phyloP scores from a whole-genome alignment of 75 land plant genomes.

The Ceratopteris richardii region DNA sequence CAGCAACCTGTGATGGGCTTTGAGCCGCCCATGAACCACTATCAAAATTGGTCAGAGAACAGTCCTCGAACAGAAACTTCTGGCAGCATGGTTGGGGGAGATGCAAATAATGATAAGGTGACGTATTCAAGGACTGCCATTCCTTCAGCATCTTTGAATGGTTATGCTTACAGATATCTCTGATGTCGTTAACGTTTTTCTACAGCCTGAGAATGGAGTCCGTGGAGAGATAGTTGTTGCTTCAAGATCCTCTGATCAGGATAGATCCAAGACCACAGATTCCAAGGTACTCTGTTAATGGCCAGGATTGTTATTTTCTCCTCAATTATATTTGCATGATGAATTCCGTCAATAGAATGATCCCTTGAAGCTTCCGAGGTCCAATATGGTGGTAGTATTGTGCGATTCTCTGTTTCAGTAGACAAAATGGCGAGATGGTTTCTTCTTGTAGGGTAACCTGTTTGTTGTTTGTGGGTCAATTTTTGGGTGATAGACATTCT shows the following conservation, averaged over 20 bases:
- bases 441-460: background rate
- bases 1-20: conserved; percentile 1
- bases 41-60: conserved; percentile 13
- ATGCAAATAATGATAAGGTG: conserved; percentile 9
- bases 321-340: background rate
- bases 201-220: conserved; percentile 3
- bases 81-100: conserved; percentile 19
- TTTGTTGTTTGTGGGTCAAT: background rate
- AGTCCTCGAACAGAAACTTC: conserved; percentile 22
- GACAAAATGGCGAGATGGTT: background rate
- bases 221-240: conserved; percentile 7
- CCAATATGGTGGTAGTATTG: background rate
- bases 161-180: background rate
- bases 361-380: background rate
- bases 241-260: conserved; percentile 5
- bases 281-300: background rate
- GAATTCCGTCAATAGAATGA: background rate
- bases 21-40: background rate
- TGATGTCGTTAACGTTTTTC: background rate
- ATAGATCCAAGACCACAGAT: background rate
- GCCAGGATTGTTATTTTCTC: too few relatives aligned
- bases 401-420: background rate
- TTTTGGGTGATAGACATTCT: background rate
- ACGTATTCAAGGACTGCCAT: background rate
- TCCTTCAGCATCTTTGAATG: background rate